A percentile compares a stretch with the other conserved stretches of the same genome.
Evolutionary conservation across 2,329 filamentous ascomycete species (phyloP).

Genomic region (Dothistroma septosporum): DNA sequence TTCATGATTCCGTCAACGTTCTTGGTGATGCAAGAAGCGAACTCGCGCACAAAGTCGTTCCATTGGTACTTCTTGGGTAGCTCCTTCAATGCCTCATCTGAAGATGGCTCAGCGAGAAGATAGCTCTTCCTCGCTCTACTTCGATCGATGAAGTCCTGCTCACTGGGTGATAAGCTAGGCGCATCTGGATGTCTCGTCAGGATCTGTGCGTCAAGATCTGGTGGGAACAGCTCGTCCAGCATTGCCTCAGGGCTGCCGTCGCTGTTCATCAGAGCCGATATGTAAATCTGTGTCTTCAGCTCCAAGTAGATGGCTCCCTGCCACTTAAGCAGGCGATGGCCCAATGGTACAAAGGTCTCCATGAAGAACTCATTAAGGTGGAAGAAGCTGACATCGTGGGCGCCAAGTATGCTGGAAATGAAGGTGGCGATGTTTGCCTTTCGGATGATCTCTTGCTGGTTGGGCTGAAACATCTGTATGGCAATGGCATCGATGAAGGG

Average conservation of each 20-base stretch:
- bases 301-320: conserved; percentile 60
- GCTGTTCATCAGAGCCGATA: conserved; percentile 56
- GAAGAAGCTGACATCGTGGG: conserved; percentile 59
- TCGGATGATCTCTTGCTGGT: conserved; percentile 56
- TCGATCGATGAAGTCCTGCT: conserved; percentile 57
- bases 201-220: conserved; percentile 53
- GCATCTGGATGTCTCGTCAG: conserved; percentile 53
- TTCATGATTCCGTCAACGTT: conserved; percentile 48
- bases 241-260: conserved; percentile 54
- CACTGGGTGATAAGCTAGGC: conserved; percentile 52
- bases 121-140: conserved; percentile 54
- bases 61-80: conserved; percentile 59
- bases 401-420: conserved; percentile 58
- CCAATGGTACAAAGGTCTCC: conserved; percentile 59
- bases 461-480: conserved; percentile 36
- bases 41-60: conserved; percentile 59
- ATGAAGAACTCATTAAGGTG: conserved; percentile 62
- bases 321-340: conserved; percentile 54
- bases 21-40: conserved; percentile 56
- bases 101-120: conserved; percentile 48
- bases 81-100: conserved; percentile 42
- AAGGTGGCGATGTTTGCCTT: conserved; percentile 64
- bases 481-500: conserved; percentile 47
- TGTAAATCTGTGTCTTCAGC: conserved; percentile 64
- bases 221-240: conserved; percentile 57